Base-by-base conservation (phyloP, 2,329 filamentous ascomycete genomes). In the Plenodomus biglobosus region DNA sequence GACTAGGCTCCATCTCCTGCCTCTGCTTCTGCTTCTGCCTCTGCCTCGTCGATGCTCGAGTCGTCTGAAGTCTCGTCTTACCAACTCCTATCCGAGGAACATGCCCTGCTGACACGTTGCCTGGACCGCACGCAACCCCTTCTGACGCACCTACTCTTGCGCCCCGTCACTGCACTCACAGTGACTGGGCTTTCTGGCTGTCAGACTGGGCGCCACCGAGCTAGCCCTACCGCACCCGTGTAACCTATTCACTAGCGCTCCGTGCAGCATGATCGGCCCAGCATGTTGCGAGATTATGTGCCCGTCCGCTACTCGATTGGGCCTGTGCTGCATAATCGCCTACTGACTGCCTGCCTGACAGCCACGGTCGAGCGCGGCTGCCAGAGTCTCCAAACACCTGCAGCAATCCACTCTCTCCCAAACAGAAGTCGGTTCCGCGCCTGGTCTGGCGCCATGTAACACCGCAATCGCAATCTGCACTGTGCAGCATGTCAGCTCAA, bases 21-120 rank as follows among this genome's bases (percentile, higher is more conserved):
- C n/a, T n/a, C n/a, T n/a, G n/a, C n/a, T n/a, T n/a, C n/a, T n/a
- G n/a, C n/a, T n/a, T n/a, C n/a, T n/a, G n/a, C n/a, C n/a, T n/a
- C n/a, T n/a, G n/a, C n/a, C n/a, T n/a, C n/a, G n/a, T 42, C 36
- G 36, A 40, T 22, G 8, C 39, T 35, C 35, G 19, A 39, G 39
- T 40, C 40, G 40, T 32, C 46, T 8, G 11, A 18, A 34, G 15
- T 32, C 46, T 10, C 24, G 27, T 24, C 22, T 24, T 24, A 11
- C 22, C 22, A n/a, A n/a, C 41, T 16, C 13, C 38, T 39, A 20
- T 21, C 27, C 27, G 27, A 6, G 27, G 27, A 32, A 11, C 27
- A 32, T 40, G 35, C 35, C 39, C 41, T 45, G 49, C 44, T 50
- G 53, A 57, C 58, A 61, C 58, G 56, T 61, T 55, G 53, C 53